These are phyloP conservation scores for Prunus salicina DNA, from an alignment of 306 rosid species.

Conservation along the genomic window DNA sequence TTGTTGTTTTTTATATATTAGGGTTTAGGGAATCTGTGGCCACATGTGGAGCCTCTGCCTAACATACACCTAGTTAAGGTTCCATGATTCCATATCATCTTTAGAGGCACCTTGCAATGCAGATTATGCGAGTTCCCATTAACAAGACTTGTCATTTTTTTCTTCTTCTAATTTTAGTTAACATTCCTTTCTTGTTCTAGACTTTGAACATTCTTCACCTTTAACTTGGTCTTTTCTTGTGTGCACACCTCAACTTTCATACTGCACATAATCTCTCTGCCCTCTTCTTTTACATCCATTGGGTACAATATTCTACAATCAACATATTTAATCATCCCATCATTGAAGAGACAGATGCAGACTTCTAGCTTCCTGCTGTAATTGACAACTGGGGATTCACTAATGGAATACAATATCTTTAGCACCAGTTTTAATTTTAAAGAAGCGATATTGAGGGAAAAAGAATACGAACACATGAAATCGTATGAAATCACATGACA, in stretches of 20 bases:
- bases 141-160: not conserved
- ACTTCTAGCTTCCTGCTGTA: not conserved
- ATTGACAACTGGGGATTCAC: not conserved
- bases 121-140: not conserved
- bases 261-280: not conserved
- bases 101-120: not conserved
- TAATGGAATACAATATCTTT: not conserved
- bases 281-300: not conserved
- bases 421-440: no score
- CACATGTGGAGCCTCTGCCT: no score
- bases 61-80: no score
- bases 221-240: not conserved
- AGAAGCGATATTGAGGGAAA: no score
- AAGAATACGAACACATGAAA: no score
- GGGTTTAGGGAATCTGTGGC: no score
- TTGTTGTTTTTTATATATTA: not conserved
- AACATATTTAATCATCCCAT: not conserved
- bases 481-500: no score
- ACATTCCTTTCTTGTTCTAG: constrained; percentile 10
- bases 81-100: not conserved
- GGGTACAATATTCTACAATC: not conserved
- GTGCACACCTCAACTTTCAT: not conserved
- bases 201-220: not conserved
- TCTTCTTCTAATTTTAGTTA: not conserved
- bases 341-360: not conserved